Evolutionary conservation across 805 yeast genomes (phyloP).

Genomic region (Myxozyma monticola): DNA sequence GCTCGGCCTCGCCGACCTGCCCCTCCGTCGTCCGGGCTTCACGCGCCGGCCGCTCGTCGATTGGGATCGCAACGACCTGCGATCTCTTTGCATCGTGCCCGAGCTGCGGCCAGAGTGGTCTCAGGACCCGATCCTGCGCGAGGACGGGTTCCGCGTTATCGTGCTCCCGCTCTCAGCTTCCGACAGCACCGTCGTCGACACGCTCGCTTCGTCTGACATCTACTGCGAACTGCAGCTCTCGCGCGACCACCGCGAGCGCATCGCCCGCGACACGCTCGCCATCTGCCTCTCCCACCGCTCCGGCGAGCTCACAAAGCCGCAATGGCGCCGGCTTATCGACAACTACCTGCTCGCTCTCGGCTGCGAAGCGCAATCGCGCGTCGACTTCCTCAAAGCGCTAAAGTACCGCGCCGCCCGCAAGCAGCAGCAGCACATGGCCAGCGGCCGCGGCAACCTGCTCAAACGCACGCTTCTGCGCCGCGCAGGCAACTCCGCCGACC

Average conservation of each 20-base stretch:
- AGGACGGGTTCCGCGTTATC: constrained; percentile 48
- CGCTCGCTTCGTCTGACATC: constrained; percentile 59
- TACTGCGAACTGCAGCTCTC: constrained; percentile 65
- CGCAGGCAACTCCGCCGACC: constrained; percentile 3
- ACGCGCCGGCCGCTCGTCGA: constrained; percentile 63
- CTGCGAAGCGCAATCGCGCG: constrained; percentile 69
- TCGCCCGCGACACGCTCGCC: constrained; percentile 62
- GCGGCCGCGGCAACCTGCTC: constrained; percentile 7
- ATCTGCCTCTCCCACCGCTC: constrained; percentile 44
- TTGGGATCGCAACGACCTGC: constrained; percentile 70
- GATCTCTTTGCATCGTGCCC: constrained; percentile 61
- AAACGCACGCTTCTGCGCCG: constrained; percentile 19
- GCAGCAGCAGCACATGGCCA: constrained; percentile 36
- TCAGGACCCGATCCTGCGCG: constrained; percentile 37
- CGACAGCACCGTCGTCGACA: constrained; percentile 50
- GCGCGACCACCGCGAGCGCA: constrained; percentile 52
- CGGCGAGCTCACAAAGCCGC: constrained; percentile 45
- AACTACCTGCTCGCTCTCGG: constrained; percentile 64
- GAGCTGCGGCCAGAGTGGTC: constrained; percentile 55
- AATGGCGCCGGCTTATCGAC: constrained; percentile 75
- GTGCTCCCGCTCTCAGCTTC: constrained; percentile 54
- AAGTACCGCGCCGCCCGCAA: constrained; percentile 35
- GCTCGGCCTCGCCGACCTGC: constrained; percentile 16
- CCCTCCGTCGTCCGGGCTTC: constrained; percentile 54
- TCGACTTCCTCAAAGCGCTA: constrained; percentile 51